A percentile compares a stretch with the other conserved stretches of the same genome.
These are phyloP conservation scores for Diplodia intermedia DNA, from an alignment of 2,329 filamentous ascomycete genomes.

Conservation along the genomic window DNA sequence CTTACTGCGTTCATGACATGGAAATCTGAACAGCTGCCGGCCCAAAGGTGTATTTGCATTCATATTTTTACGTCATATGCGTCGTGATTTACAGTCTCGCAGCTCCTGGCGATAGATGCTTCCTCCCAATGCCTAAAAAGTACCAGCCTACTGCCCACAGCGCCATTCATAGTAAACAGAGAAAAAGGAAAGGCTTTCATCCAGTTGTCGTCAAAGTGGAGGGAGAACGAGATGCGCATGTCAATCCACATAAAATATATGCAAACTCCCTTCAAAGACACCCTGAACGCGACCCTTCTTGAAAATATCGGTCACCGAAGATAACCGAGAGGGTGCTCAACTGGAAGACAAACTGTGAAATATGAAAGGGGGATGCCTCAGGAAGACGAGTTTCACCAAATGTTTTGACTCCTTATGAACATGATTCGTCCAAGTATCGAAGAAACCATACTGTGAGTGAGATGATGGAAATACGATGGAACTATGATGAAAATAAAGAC, in stretches of 20 bases:
- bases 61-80: conserved; percentile 24
- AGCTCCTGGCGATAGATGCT: neutral
- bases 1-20: neutral
- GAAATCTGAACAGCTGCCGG: no score
- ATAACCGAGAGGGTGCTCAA: neutral
- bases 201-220: neutral
- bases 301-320: neutral
- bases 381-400: neutral
- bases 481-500: neutral
- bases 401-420: neutral
- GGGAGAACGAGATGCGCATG: neutral
- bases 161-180: neutral
- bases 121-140: neutral
- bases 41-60: conserved; percentile 8
- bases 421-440: neutral
- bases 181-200: neutral
- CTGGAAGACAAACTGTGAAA: neutral
- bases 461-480: neutral
- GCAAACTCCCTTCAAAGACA: neutral
- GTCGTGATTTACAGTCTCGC: conserved; percentile 9
- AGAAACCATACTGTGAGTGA: neutral
- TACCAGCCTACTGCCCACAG: neutral
- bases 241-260: neutral
- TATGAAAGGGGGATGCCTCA: neutral
- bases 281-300: neutral